Conservation (phyloP, 805 yeast species). For the Monosporozyma siamensis region DNA sequence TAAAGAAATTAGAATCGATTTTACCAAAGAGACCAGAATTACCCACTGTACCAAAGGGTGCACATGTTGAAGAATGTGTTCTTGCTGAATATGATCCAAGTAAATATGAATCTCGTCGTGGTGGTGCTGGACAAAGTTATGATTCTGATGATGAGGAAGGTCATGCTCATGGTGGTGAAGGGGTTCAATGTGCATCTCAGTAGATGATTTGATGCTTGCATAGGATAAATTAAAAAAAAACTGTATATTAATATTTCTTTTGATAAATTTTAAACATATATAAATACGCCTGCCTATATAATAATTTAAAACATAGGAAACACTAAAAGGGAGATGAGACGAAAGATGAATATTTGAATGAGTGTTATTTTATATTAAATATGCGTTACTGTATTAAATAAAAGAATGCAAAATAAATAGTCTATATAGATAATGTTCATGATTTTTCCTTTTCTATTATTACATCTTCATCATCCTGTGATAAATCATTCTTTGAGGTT, state of each 20-base stretch:
- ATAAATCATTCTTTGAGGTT: not conserved
- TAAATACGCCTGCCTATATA: too few relatives aligned
- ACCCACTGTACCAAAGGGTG: slow-evolving; percentile 52
- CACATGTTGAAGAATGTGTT: slow-evolving; percentile 72
- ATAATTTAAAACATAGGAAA: too few relatives aligned
- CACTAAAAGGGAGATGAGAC: too few relatives aligned
- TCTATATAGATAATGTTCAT: too few relatives aligned
- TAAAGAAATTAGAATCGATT: slow-evolving; percentile 61
- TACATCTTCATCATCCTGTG: not conserved
- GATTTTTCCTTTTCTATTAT: too few relatives aligned
- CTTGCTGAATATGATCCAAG: slow-evolving; percentile 59
- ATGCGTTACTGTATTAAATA: too few relatives aligned
- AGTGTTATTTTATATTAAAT: too few relatives aligned
- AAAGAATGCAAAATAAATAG: too few relatives aligned
- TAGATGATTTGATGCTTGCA: slow-evolving; percentile 24
- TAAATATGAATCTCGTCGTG: slow-evolving; percentile 40
- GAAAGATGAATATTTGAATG: too few relatives aligned
- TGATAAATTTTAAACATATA: too few relatives aligned
- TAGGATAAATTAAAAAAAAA: not conserved
- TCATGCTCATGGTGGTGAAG: slow-evolving; percentile 29
- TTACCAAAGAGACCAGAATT: slow-evolving; percentile 68
- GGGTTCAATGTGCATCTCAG: slow-evolving; percentile 81
- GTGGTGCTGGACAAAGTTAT: slow-evolving; percentile 29
- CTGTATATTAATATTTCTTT: not conserved
- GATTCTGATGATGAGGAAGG: slow-evolving; percentile 55